Evolutionary conservation across 345 rosid species (phyloP), one percentile per base, ranked within the genome.

Genomic region (Eucalyptus urophylla): DNA sequence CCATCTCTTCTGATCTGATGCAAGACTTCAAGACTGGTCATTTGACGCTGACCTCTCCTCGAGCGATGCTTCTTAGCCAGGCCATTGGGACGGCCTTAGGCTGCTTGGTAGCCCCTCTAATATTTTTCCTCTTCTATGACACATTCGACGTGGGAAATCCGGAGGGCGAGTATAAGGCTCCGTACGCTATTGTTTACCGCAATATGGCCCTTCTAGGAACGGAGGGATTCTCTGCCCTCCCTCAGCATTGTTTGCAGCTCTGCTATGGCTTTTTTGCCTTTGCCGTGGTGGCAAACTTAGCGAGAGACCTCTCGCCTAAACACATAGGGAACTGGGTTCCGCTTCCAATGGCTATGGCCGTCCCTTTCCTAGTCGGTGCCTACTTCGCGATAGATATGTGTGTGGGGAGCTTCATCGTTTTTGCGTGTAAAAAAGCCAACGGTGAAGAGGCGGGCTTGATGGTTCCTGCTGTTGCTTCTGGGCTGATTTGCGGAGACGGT

Each of bases 311-410:
- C 21, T 87, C 93, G 8, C 97, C 98, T 1, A 87, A 87, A 45
- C 89, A 56, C 43, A 85, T 93, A 1, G 94, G 96, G 56, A 94
- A 96, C 88, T 97, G 96, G 94, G 88, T 95, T 22, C 99, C 98
- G 10, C 96, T 97, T 10, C 99, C 98, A 5, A 97, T 97, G 97
- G 99, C 97, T 10, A 97, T 97, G 98, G 99, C 98, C 4, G 98
- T 95, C 45, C 99, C 98, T 16, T 97, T 97, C 94, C 91, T 96
- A 25, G 97, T 96, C 0, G 97, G 99, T 33, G 98, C 97, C 11
- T 95, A 96, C 49, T 97, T 97, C 29, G 95, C 98, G 0, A 93
- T 96, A 6, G 99, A 97, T 49, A 96, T 97, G 97, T 95, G 97
- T 87, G 87, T 95, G 12, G 96, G 96, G 62, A 94, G 96, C 83